Evolutionary conservation across 2,329 filamentous ascomycete species (phyloP).

Genomic region (Dactylellina drechsleri): DNA sequence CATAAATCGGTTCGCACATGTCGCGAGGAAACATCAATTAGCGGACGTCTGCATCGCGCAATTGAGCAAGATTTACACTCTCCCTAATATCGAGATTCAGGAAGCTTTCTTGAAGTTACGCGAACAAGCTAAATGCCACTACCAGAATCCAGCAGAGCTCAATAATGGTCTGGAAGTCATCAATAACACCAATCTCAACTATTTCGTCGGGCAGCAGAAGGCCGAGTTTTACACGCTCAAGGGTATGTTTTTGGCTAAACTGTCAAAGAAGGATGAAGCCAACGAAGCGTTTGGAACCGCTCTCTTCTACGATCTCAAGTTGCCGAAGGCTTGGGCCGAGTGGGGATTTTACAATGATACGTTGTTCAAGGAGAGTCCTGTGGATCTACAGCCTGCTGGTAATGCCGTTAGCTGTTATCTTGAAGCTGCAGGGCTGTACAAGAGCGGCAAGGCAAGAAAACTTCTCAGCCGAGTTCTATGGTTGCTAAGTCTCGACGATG

Average conservation of each 20-base stretch:
- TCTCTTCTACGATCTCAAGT: slow-evolving; percentile 91
- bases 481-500: slow-evolving; percentile 92
- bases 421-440: slow-evolving; percentile 94
- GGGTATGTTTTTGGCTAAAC: slow-evolving; percentile 97
- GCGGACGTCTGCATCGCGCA: slow-evolving; percentile 98
- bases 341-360: slow-evolving; percentile 99
- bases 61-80: slow-evolving; percentile 94
- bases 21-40: slow-evolving; percentile 94
- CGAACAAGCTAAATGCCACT: slow-evolving; percentile 99
- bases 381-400: slow-evolving; percentile 82
- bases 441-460: slow-evolving; percentile 95
- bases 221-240: slow-evolving; percentile 99
- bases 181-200: slow-evolving; percentile 99
- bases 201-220: slow-evolving; percentile 95
- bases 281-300: slow-evolving; percentile 95
- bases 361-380: slow-evolving; percentile 90
- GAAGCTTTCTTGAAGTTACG: slow-evolving; percentile 97
- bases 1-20: slow-evolving; percentile 97
- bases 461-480: slow-evolving; percentile 91
- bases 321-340: slow-evolving; percentile 98
- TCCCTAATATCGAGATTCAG: slow-evolving; percentile 99
- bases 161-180: slow-evolving; percentile 95
- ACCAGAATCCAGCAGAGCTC: slow-evolving; percentile 92
- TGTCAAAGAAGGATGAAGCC: slow-evolving; percentile 88
- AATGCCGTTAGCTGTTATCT: slow-evolving; percentile 96